These are phyloP conservation scores for Urostyla sp. DNA, from an alignment of 73 alveolate genomes.

Conservation along the genomic window DNA sequence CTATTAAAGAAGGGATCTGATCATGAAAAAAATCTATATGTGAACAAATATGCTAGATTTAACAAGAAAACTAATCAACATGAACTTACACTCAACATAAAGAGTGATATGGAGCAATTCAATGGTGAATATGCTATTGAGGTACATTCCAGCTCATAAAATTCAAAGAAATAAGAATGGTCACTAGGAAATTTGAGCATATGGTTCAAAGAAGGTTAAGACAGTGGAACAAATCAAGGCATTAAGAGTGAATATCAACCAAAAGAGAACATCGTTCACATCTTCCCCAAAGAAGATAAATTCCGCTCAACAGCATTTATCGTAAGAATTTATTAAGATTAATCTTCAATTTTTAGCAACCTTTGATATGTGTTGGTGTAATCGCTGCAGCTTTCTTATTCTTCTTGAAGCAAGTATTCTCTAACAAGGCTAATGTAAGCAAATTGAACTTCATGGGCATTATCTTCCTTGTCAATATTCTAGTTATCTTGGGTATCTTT, in stretches of 20 bases:
- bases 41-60: not conserved
- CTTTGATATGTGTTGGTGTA: slow-evolving; percentile 5
- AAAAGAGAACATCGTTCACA: not conserved
- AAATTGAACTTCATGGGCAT: slow-evolving; percentile 34
- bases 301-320: not conserved
- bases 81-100: not conserved
- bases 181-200: slow-evolving; percentile 5
- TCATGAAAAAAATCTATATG: not conserved
- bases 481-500: slow-evolving; percentile 20
- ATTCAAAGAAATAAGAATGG: slow-evolving; percentile 15
- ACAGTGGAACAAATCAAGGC: slow-evolving; percentile 10
- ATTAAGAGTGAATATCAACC: slow-evolving; percentile 16
- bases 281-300: not conserved
- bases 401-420: not conserved
- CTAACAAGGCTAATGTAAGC: slow-evolving; percentile 18
- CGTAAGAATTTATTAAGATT: not conserved
- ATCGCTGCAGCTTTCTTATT: not conserved
- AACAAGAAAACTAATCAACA: not conserved
- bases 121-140: slow-evolving; percentile 27
- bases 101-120: slow-evolving; percentile 21
- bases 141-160: slow-evolving; percentile 20
- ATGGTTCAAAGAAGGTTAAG: slow-evolving; percentile 42
- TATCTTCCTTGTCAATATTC: slow-evolving; percentile 16
- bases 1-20: slow-evolving; percentile 7
- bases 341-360: not conserved